A percentile compares a stretch with the other conserved stretches of the same genome.
Evolutionary conservation across 2,329 filamentous ascomycete species (phyloP).

Genomic region (Hawksworthiomyces lignivorus): DNA sequence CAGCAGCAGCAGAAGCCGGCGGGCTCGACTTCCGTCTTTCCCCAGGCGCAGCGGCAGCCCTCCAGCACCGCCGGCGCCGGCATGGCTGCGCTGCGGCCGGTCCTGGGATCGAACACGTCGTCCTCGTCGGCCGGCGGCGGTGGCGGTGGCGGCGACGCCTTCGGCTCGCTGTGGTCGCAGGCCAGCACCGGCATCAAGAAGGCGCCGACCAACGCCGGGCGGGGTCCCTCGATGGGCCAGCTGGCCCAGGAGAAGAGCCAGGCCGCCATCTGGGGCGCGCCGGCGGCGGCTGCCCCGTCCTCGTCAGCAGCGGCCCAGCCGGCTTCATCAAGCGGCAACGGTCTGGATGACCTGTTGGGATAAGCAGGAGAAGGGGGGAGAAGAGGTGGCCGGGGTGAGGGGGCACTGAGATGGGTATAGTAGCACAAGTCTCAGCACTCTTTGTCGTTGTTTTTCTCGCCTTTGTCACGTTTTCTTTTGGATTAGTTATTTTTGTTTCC

Average conservation of each 20-base stretch:
- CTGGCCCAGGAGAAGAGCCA: constrained; percentile 97
- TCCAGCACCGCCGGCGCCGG: constrained; percentile 13
- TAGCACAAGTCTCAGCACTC: no score
- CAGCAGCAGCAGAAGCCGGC: constrained; percentile 17
- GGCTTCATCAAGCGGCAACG: constrained; percentile 24
- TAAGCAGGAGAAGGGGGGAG: constrained; percentile 17
- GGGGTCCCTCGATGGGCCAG: constrained; percentile 77
- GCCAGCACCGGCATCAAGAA: constrained; percentile 72
- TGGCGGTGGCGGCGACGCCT: constrained; percentile 76
- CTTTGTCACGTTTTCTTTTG: no score
- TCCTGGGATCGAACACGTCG: constrained; percentile 2
- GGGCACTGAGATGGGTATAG: no score
- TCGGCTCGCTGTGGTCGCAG: constrained; percentile 78
- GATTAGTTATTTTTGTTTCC: no score
- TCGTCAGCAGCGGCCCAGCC: constrained; percentile 22
- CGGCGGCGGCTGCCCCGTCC: constrained; percentile 34
- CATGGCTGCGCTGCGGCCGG: constrained; percentile 19
- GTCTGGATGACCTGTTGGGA: constrained; percentile 43
- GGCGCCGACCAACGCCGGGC: constrained; percentile 58
- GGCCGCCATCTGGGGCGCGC: constrained; percentile 85
- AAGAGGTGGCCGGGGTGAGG: no score
- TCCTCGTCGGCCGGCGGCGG: constrained; percentile 35
- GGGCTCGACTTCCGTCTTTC: constrained; percentile 17
- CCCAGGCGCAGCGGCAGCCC: constrained; percentile 4
- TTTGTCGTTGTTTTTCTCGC: no score